A percentile compares a stretch with the other conserved stretches of the same genome.
Evolutionary conservation across 805 yeast genomes (phyloP).

Genomic region (Kuraishia molischiana): DNA sequence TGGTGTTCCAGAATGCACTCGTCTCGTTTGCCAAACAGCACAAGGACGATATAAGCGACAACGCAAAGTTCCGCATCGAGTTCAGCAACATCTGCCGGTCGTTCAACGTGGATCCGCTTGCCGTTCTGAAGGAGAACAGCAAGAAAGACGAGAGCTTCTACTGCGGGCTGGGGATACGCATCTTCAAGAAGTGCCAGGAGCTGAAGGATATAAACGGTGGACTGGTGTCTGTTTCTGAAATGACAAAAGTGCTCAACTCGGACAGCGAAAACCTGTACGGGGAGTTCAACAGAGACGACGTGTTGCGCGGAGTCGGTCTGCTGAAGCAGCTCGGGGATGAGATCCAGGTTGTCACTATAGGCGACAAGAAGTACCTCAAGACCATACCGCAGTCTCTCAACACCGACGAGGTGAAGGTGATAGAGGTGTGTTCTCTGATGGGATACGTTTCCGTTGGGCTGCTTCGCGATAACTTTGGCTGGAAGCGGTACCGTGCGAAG

Average conservation of each 20-base stretch:
- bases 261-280: slow-evolving; percentile 6
- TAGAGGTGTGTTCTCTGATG: slow-evolving; percentile 66
- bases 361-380: slow-evolving; percentile 47
- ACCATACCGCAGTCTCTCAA: slow-evolving; percentile 56
- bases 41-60: slow-evolving; percentile 52
- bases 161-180: slow-evolving; percentile 59
- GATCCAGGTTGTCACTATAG: slow-evolving; percentile 50
- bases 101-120: slow-evolving; percentile 79
- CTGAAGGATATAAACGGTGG: slow-evolving; percentile 79
- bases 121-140: slow-evolving; percentile 17
- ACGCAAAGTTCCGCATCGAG: slow-evolving; percentile 56
- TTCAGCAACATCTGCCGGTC: slow-evolving; percentile 69
- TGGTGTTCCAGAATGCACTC: slow-evolving; percentile 69
- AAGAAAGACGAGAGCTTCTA: slow-evolving; percentile 36
- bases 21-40: slow-evolving; percentile 69
- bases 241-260: slow-evolving; percentile 23
- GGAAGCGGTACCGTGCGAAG: slow-evolving; percentile 58
- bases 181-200: slow-evolving; percentile 66
- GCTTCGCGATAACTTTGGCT: slow-evolving; percentile 62
- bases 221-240: slow-evolving; percentile 50
- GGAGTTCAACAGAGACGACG: slow-evolving; percentile 30
- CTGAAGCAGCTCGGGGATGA: slow-evolving; percentile 61
- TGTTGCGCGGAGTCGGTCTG: slow-evolving; percentile 42
- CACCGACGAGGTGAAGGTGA: slow-evolving; percentile 58
- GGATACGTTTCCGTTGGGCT: slow-evolving; percentile 65